Conservation (phyloP, 495 filamentous ascomycete species). For the Pyrenula massariospora region DNA sequence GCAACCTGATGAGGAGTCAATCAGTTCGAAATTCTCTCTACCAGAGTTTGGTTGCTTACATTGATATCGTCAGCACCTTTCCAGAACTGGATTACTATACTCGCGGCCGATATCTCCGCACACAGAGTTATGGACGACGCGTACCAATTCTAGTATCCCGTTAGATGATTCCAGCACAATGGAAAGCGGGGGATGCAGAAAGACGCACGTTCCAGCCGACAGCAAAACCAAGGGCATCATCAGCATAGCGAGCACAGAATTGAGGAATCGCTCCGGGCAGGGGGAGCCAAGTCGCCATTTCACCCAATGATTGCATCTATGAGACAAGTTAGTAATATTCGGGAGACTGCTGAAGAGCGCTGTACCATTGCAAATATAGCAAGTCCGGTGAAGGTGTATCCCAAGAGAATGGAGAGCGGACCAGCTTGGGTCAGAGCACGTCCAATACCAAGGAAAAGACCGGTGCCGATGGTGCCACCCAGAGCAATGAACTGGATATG, state of each 20-base stretch:
- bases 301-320: slow-evolving; percentile 45
- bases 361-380: slow-evolving; percentile 6
- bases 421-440: slow-evolving; percentile 49
- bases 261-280: slow-evolving; percentile 55
- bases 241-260: slow-evolving; percentile 61
- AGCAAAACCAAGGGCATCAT: slow-evolving; percentile 66
- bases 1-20: slow-evolving; percentile 23
- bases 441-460: slow-evolving; percentile 63
- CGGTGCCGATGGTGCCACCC: slow-evolving; percentile 66
- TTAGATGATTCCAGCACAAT: no score
- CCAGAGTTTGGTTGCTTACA: no score
- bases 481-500: slow-evolving; percentile 43
- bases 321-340: no score
- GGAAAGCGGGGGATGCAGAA: no score
- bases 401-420: slow-evolving; percentile 55
- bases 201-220: slow-evolving; percentile 81
- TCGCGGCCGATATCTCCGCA: slow-evolving; percentile 66
- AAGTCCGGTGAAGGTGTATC: slow-evolving; percentile 23
- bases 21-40: no score
- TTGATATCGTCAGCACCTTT: slow-evolving; percentile 32
- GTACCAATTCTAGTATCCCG: no score
- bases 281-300: slow-evolving; percentile 70
- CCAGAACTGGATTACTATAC: slow-evolving; percentile 70
- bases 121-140: slow-evolving; percentile 53
- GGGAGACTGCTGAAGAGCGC: no score